Evolutionary conservation across 345 rosid genomes (phyloP).

Genomic region (Rhodamnia rubescens): DNA sequence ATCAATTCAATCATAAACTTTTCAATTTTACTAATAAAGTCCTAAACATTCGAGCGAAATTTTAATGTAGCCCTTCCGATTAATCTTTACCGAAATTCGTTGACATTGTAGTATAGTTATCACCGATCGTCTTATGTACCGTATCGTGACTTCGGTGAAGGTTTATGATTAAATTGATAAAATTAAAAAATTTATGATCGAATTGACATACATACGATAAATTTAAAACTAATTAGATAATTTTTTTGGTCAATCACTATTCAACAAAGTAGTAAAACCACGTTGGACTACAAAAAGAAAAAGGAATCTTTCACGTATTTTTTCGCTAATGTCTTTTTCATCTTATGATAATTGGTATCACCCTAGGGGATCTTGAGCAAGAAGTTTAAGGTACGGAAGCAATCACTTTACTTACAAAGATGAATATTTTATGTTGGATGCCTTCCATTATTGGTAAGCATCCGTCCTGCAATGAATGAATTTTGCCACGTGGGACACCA

Average conservation of each 20-base stretch:
- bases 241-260: accelerated
- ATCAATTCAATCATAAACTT: accelerated
- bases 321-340: neutral
- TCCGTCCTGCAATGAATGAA: neutral
- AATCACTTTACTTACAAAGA: neutral
- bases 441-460: slow-evolving; percentile 9
- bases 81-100: accelerated
- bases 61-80: accelerated
- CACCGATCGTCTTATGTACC: accelerated
- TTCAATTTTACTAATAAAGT: neutral
- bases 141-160: accelerated
- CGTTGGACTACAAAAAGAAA: neutral
- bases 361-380: neutral
- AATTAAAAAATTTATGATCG: neutral
- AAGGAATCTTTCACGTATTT: neutral
- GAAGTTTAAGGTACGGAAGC: neutral
- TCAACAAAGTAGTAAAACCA: neutral
- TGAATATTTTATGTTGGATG: neutral
- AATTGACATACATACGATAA: neutral
- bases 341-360: neutral
- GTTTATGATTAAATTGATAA: accelerated
- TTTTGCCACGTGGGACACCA: neutral
- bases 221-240: neutral
- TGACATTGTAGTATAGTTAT: accelerated
- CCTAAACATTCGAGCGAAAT: accelerated